Conservation (phyloP, 2,329 filamentous ascomycete species). For the Epichloe uncinata region DNA sequence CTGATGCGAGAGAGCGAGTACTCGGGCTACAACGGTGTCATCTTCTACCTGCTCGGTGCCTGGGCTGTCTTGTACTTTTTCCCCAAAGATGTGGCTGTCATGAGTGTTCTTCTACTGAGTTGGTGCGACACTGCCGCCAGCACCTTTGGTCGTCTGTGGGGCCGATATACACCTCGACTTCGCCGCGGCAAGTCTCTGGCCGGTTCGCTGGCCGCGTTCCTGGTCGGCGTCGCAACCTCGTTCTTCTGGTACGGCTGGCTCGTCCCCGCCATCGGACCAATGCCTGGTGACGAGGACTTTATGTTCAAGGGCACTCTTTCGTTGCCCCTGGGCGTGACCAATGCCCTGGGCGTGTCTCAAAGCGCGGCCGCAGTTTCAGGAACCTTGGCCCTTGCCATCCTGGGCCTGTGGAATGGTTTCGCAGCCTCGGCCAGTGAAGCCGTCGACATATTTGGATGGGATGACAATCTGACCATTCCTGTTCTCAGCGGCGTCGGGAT, state of each 20-base stretch:
- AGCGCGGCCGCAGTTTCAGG: constrained; percentile 53
- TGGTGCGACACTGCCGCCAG: constrained; percentile 98
- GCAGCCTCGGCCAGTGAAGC: constrained; percentile 82
- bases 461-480: constrained; percentile 96
- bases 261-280: constrained; percentile 53
- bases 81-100: constrained; percentile 84
- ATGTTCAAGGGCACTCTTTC: constrained; percentile 69
- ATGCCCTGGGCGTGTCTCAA: constrained; percentile 46
- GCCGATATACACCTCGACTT: constrained; percentile 75
- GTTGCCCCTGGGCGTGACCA: constrained; percentile 48
- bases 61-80: constrained; percentile 78
- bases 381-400: constrained; percentile 56
- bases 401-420: constrained; percentile 81
- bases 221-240: constrained; percentile 72
- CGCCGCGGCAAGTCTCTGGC: constrained; percentile 84
- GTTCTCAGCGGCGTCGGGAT: constrained; percentile 79
- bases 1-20: constrained; percentile 97
- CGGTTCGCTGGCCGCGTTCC: constrained; percentile 71
- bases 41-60: constrained; percentile 87
- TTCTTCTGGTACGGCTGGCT: constrained; percentile 81
- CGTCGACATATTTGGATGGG: constrained; percentile 83
- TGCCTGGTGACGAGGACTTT: constrained; percentile 53
- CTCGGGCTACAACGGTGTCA: constrained; percentile 87
- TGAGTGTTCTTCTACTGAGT: constrained; percentile 79
- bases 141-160: constrained; percentile 84